Base-by-base conservation (phyloP, 768 basidiomycete species). In the Trametopsis cervina region DNA sequence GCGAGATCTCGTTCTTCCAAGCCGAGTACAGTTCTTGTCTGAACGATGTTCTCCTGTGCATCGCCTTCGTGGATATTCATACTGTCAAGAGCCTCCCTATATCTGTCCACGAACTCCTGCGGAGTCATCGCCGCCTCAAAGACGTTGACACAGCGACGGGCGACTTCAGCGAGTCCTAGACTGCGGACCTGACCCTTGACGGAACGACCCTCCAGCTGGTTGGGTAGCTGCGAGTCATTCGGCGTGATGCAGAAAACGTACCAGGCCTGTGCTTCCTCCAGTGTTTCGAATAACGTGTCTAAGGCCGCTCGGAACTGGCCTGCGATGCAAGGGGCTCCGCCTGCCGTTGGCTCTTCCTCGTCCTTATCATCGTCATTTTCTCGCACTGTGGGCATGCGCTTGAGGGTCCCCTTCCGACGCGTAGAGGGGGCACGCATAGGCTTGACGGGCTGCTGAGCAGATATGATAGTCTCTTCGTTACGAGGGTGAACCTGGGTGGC, bases 371-470 rank as follows among this genome's bases (percentile, higher is more conserved):
- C 53, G 5, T 68, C 67, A 4, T 65, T 66, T 55, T 78, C 76
- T 40, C 67, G 69, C 33, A 80, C 61, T 2, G 77, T 75, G 4
- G 76, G 73, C 61, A 80, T 70, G 17, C 85, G 77, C 57, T 79
- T 81, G 51, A 88, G 64, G 0, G 85, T 81, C 18, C 75, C 76
- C 66, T 91, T 92, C 49, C 92, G 76, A 40, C 90, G 75, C 0
- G 85, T 95, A 0, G 91, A 95, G 0, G 94, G 94, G 0, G 88
- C 81, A 7, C 94, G 82, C 83, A 96, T 90, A 0, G 95, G 95
- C 65, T 94, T 92, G 54, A 92, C 83, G 27, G 83, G 82, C 63
- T 96, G 93, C 61, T 93, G 91, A 0, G 92, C 93, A 4, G 92
- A 80, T 13, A 97, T 94, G 52, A 97, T 94, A 0, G 94, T 96